Evolutionary conservation across 345 rosid genomes (phyloP), one percentile per base, ranked within the genome.

Genomic region (Adansonia digitata): DNA sequence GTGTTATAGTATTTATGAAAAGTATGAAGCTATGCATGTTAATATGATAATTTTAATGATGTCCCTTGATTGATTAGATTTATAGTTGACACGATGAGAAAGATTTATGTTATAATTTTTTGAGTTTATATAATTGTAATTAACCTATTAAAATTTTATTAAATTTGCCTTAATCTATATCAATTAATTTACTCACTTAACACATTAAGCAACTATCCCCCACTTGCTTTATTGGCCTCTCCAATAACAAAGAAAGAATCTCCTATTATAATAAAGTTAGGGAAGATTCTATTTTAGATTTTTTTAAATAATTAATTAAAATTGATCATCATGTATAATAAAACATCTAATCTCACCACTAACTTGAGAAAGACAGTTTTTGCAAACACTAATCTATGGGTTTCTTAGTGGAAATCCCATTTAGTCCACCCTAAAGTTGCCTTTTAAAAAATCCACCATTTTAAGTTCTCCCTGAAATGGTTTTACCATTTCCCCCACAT

Each of bases 381-480:
- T 15, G 77, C 75, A 69, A 26, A 79, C 71, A 57, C 61, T 74
- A 64, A 82, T 72, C 81, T 84, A 80, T 77, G 42, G 14, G 55
- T 35, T 69, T 11, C 48, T 77, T 72, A 77, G 87, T 86, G 87
- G 80, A 55, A 62, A 34, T 74, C 83, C 85, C 80, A 68, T 53
- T 46, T 64, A 74, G 66, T 43, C 80, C 86, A 64, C 78, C 69
- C 72, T 3, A 20, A 2, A n/a, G n/a, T 5, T 46, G 55, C 31
- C 61, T 43, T 69, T 74, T 40, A 6, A n/a, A 61, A 34, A 34
- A 61, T 34, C 72, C 72, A 69, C 57, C 72, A 0, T 43, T 20
- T 53, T 15, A 35, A 11, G 53, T 26, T 68, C 20, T 52, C 2
- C 35, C 34, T 46, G 43, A 2, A 51, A 65, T 53, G 17, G 8